Conservation (phyloP, 352 stramenopile genomes). For the Pythium folliculosum region DNA sequence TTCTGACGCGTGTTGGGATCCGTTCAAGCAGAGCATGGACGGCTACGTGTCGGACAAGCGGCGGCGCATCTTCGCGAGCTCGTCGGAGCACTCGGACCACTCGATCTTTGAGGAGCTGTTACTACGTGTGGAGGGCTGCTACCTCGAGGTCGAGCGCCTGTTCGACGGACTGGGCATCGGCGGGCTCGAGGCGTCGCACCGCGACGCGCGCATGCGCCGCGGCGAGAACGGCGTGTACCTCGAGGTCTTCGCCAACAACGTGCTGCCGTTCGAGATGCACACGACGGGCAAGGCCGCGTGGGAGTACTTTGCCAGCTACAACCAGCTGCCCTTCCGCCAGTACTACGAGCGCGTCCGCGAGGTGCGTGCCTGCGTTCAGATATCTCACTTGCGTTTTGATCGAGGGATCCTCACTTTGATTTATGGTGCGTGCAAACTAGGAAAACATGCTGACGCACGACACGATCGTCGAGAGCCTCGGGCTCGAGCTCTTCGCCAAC, state of each 20-base stretch:
- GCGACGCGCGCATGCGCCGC: constrained; percentile 26
- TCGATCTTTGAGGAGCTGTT: constrained; percentile 30
- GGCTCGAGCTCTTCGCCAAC: constrained; percentile 52
- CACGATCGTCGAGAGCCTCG: constrained; percentile 63
- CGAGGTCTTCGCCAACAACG: constrained; percentile 31
- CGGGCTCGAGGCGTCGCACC: constrained; percentile 24
- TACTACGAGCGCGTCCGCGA: constrained; percentile 31
- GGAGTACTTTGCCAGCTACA: constrained; percentile 30
- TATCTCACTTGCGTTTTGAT: not conserved
- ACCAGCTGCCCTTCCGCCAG: constrained; percentile 31
- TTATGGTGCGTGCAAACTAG: constrained; percentile 8
- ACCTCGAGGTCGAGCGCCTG: constrained; percentile 28
- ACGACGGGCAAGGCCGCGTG: constrained; percentile 25
- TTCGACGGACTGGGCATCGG: constrained; percentile 26
- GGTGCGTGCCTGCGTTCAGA: constrained; percentile 2
- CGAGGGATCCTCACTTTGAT: not conserved
- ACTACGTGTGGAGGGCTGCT: constrained; percentile 30
- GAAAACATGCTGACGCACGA: constrained; percentile 35
- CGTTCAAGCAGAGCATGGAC: too few relatives aligned
- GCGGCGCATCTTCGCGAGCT: constrained; percentile 27
- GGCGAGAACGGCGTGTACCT: constrained; percentile 31
- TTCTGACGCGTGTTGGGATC: too few relatives aligned
- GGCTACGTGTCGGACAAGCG: constrained; percentile 17
- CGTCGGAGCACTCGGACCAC: constrained; percentile 3
- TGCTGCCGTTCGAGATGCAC: constrained; percentile 29